Percentiles rank a stretch among this genome's conserved stretches.
phyloP scores from a whole-genome alignment of 2,329 filamentous ascomycete genomes.

The Zasmidium citrigriseum region DNA sequence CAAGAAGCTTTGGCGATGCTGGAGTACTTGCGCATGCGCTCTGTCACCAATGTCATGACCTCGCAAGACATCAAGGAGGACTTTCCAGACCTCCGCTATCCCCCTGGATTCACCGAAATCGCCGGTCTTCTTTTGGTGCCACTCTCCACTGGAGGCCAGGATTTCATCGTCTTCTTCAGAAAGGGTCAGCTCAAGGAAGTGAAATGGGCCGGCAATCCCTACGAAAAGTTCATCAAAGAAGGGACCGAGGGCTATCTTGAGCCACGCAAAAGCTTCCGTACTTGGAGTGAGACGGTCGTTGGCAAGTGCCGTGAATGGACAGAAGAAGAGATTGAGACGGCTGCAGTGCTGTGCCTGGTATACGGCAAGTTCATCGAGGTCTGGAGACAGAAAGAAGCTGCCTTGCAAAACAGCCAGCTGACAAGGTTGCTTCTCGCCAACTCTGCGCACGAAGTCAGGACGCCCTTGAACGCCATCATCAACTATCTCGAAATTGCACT shows the following conservation, averaged over 20 bases:
- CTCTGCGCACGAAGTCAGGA: conserved; percentile 88
- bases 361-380: conserved; percentile 91
- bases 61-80: conserved; percentile 75
- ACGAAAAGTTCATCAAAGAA: conserved; percentile 73
- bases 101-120: conserved; percentile 75
- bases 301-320: conserved; percentile 86
- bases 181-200: conserved; percentile 73
- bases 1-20: conserved; percentile 83
- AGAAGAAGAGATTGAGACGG: conserved; percentile 85
- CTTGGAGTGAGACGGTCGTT: conserved; percentile 77
- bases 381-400: conserved; percentile 87
- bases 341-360: conserved; percentile 81
- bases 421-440: conserved; percentile 80
- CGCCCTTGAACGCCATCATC: conserved; percentile 88
- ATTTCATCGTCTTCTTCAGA: conserved; percentile 93
- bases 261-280: conserved; percentile 75
- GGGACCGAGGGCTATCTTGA: conserved; percentile 75
- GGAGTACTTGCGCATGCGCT: conserved; percentile 78
- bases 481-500: conserved; percentile 91
- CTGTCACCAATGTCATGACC: conserved; percentile 71
- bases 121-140: conserved; percentile 82
- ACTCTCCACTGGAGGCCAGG: conserved; percentile 70
- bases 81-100: conserved; percentile 78
- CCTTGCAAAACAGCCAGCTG: conserved; percentile 77
- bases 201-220: conserved; percentile 85